Base-by-base conservation (phyloP, 2,329 filamentous ascomycete genomes). In the Penicillium hesseltinei region DNA sequence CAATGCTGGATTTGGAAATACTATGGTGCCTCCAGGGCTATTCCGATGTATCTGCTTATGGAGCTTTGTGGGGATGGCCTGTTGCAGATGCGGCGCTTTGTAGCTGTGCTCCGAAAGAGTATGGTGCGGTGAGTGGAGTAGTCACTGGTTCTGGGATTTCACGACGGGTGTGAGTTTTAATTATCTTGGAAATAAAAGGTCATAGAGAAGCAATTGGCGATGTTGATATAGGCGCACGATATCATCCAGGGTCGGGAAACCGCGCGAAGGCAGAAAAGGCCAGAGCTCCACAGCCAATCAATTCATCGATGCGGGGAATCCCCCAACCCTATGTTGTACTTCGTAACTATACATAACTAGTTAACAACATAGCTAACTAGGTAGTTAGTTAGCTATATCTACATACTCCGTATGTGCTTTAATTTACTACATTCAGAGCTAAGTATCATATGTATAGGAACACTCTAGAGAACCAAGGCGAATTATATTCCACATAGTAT, bases 241-340 rank as follows among this genome's bases (percentile, higher is more conserved):
- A 35, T 35, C 27, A 39, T 39, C 13, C 13, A 39, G n/a, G 10
- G 31, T 46, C 29, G 36, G 36, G 46, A 27, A 19, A 48, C 25
- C 45, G 50, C 51, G 33, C 33, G 15, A 8, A 17, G 31, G 45
- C 39, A 40, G 39, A 56, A 61, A 61, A 60, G 43, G 53, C 42
- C 23, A 44, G 33, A 57, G 54, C 55, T 60, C 55, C 46, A 56
- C 47, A 19, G 51, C 58, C 50, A 60, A 58, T 54, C 54, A 58
- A 19, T 46, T 51, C 50, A 25, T 36, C 38, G 44, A 31, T 63
- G 59, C 57, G 61, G 61, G 60, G 55, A 54, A 38, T 11, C 36
- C 17, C 21, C 9, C 23, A 49, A 42, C 27, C 40, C 48, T 54
- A 36, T 46, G 15, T 17, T 35, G 15, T 35, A 35, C 33, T 35